phyloP scores from a whole-genome alignment of 2,329 filamentous ascomycete genomes.

The Alternaria consortialis region DNA sequence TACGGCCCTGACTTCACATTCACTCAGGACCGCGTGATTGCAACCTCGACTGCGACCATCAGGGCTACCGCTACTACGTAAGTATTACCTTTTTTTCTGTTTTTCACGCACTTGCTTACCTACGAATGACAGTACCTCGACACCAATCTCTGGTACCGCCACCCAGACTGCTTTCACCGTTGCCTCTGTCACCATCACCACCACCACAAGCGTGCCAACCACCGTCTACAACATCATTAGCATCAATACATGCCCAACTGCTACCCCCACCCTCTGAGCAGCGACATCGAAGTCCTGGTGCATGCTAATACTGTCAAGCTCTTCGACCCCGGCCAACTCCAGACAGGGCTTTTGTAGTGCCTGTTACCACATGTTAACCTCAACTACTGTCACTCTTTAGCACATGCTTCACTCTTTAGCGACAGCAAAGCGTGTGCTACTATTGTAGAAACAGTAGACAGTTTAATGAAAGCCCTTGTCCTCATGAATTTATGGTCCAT shows the following conservation, averaged over 20 bases:
- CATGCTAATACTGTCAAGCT: neutral
- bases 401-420: neutral
- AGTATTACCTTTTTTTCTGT: neutral
- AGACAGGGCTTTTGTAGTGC: neutral
- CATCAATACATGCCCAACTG: neutral
- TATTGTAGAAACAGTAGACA: slow-evolving; percentile 1
- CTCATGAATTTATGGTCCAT: neutral
- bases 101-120: neutral
- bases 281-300: neutral
- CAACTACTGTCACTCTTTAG: slow-evolving; percentile 10
- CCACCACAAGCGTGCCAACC: neutral
- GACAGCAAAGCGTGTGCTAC: neutral
- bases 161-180: neutral
- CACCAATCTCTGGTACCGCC: neutral
- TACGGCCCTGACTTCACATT: slow-evolving; percentile 9
- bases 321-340: neutral
- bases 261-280: neutral
- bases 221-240: slow-evolving; percentile 1
- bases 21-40: neutral
- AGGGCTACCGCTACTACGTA: neutral
- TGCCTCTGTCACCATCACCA: neutral
- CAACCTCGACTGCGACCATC: neutral
- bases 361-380: neutral
- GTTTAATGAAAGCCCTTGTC: slow-evolving; percentile 1
- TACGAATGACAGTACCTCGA: slow-evolving; percentile 6